Conservation (phyloP, 495 filamentous ascomycete species). For the Amphirosellinia nigrospora region DNA sequence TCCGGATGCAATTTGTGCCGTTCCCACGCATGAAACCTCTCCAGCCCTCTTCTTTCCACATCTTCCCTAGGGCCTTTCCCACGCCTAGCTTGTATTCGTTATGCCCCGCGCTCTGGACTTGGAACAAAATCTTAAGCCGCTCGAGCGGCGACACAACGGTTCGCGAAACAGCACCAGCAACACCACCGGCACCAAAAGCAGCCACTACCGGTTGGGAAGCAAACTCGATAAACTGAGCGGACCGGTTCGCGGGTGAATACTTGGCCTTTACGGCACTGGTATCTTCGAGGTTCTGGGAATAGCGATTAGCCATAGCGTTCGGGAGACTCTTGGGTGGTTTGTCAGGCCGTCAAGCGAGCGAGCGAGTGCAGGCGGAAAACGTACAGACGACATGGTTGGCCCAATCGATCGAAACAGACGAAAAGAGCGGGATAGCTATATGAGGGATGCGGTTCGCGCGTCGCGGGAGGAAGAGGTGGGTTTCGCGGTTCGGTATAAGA, state of each 20-base stretch:
- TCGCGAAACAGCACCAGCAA: constrained; percentile 94
- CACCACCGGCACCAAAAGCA: constrained; percentile 93
- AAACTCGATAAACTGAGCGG: constrained; percentile 49
- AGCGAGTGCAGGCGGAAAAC: too few species aligned
- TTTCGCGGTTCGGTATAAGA: constrained; percentile 24
- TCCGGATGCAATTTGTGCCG: constrained; percentile 96
- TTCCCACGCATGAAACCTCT: constrained; percentile 96
- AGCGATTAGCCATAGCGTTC: constrained; percentile 28
- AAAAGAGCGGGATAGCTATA: neutral
- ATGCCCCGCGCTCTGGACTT: constrained; percentile 89
- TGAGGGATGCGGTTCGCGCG: neutral
- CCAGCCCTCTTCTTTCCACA: constrained; percentile 97
- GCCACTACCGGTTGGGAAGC: constrained; percentile 81
- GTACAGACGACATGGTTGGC: constrained; percentile 44
- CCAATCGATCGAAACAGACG: constrained; percentile 3
- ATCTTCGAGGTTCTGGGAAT: constrained; percentile 33
- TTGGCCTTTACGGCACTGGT: constrained; percentile 34
- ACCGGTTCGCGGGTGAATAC: constrained; percentile 28
- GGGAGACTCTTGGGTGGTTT: constrained; percentile 12
- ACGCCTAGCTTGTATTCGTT: constrained; percentile 92
- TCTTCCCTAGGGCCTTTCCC: constrained; percentile 85
- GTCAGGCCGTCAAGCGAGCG: constrained; percentile 5
- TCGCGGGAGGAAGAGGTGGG: constrained; percentile 26
- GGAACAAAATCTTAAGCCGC: constrained; percentile 94
- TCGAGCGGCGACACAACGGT: constrained; percentile 97